Base-by-base conservation (phyloP, 345 rosid genomes). In the Raphanus raphanistrum region DNA sequence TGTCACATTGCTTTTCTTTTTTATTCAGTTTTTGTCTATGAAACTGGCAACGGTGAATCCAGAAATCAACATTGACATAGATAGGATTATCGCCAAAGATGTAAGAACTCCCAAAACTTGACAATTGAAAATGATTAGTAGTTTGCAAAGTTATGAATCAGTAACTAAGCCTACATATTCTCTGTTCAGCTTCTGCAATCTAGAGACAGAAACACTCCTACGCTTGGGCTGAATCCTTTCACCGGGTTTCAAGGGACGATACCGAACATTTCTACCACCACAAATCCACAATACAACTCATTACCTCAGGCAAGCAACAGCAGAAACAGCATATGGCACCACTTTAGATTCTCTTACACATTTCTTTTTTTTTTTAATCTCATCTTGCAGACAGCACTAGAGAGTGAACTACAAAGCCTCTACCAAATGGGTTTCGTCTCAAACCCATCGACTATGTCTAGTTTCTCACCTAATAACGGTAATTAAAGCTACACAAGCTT, bases 11-110 rank as follows among this genome's bases (percentile, higher is more conserved):
- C 21, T 8, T 35, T 35, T 6, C 6, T 35, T 35, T 35, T 35
- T 35, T 35, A 8, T 35, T 35, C 41, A 35, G 41, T 35, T 35
- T 79, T 80, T 94, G 80, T 92, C 97, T 2, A 94, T 94, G 98
- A 94, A 92, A 85, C 98, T 94, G 16, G 89, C 97, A 21, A 86
- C 97, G 21, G 96, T 92, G 66, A 89, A 88, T 77, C 97, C 98
- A 11, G 98, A 89, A 73, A 28, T 89, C 73, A 84, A 85, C 83
- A 65, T 85, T 41, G 94, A 88, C 68, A 70, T 88, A 43, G 96
- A 92, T 83, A 88, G 90, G 83, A 72, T 88, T 75, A 85, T 90
- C 1, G 84, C 96, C 7, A 89, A 87, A 87, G 97, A 94, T 80
- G 98, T 94, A 86, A 89, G 92, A 76, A 26, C 16, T 26, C 11